These are phyloP conservation scores for Typha latifolia DNA, from an alignment of 176 grass and related monocot genomes.

Conservation along the genomic window DNA sequence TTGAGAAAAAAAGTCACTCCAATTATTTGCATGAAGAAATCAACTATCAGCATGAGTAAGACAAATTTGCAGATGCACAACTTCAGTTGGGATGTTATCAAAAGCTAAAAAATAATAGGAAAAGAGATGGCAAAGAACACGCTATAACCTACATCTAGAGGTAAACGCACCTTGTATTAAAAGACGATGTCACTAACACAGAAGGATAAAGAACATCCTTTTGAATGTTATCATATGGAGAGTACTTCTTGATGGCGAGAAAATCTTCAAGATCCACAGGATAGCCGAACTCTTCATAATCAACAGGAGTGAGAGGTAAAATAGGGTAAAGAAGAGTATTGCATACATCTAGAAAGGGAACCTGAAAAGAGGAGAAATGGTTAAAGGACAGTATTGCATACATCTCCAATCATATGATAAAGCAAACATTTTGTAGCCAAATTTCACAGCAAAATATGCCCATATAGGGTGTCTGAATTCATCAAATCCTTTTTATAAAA, in stretches of 20 bases:
- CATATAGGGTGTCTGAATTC: neutral
- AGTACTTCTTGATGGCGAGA: constrained; percentile 80
- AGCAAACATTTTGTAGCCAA: too few species aligned
- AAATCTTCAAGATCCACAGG: constrained; percentile 82
- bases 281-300: constrained; percentile 95
- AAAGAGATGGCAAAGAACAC: neutral
- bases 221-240: constrained; percentile 92
- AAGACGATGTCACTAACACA: constrained; percentile 86
- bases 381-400: too few species aligned
- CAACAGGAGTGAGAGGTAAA: constrained; percentile 81
- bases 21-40: too few species aligned
- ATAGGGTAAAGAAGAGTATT: constrained; percentile 82
- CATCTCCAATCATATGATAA: too few species aligned
- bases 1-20: too few species aligned
- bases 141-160: neutral
- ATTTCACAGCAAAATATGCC: too few species aligned
- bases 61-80: too few species aligned
- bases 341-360: constrained; percentile 92
- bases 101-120: neutral
- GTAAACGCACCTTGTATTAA: constrained; percentile 55
- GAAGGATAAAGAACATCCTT: constrained; percentile 79
- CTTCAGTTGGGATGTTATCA: too few species aligned
- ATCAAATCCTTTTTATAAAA: neutral
- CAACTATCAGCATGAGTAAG: too few species aligned
- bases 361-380: constrained; percentile 31